phyloP scores from a whole-genome alignment of 228 moss, liverwort and hornwort species.

The Sphagnum magellanicum region DNA sequence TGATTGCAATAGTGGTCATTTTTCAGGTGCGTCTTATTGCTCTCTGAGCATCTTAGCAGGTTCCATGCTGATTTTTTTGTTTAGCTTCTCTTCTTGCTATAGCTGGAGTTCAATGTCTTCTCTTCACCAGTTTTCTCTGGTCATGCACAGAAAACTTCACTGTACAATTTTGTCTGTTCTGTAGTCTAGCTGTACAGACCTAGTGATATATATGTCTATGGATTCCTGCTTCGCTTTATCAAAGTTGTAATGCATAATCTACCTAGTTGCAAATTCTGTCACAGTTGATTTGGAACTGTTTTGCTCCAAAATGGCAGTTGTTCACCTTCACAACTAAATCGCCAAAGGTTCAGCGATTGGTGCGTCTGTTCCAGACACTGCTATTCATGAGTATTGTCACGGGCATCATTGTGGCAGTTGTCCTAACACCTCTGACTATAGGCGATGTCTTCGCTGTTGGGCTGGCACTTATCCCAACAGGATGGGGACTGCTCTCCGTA shows the following conservation, averaged over 20 bases:
- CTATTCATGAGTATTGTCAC: constrained; percentile 55
- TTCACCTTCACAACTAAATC: constrained; percentile 82
- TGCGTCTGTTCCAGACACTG: constrained; percentile 80
- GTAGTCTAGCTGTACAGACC: neutral
- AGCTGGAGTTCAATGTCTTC: no score
- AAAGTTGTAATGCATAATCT: neutral
- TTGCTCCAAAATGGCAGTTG: no score
- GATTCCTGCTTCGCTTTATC: no score
- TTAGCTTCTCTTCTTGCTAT: neutral
- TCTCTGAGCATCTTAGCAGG: neutral
- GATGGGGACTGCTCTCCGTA: constrained; percentile 94
- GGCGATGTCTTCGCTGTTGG: constrained; percentile 89
- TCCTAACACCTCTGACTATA: constrained; percentile 52
- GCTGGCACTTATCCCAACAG: constrained; percentile 84
- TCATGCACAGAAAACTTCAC: neutral
- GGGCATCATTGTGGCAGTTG: constrained; percentile 43
- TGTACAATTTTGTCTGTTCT: neutral
- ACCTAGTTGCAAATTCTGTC: constrained; percentile 2
- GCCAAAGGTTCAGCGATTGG: constrained; percentile 70
- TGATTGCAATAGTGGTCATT: constrained; percentile 57
- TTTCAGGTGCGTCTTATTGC: constrained; percentile 54
- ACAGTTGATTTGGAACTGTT: no score
- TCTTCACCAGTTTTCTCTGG: no score
- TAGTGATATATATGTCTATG: neutral
- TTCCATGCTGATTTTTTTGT: no score